A percentile compares a stretch with the other conserved stretches of the same genome.
phyloP scores from a whole-genome alignment of 2,329 filamentous ascomycete genomes.

The Ploettnerulaceae sp. region DNA sequence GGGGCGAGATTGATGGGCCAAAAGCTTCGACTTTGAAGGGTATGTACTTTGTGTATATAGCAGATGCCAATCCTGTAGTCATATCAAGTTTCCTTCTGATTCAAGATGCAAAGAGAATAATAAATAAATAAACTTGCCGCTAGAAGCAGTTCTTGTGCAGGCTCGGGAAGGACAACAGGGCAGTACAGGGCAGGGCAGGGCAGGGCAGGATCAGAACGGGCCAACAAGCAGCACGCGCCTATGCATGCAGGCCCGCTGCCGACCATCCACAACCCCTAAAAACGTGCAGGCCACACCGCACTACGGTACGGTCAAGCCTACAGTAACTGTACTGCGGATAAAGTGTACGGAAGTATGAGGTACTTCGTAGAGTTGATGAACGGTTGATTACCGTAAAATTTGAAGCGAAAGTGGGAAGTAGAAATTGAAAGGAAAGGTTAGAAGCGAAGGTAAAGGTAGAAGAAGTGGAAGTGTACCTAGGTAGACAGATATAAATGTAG shows the following conservation, averaged over 20 bases:
- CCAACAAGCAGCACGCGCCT: not conserved
- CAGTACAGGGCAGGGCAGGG: not conserved
- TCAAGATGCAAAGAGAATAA: conserved; percentile 1
- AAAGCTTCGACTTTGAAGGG: not conserved
- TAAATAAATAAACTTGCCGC: conserved; percentile 1
- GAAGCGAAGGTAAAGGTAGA: too few relatives aligned
- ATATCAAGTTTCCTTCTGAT: not conserved
- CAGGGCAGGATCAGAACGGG: not conserved
- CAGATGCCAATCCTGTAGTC: not conserved
- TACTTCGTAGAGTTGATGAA: too few relatives aligned
- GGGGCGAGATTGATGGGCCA: not conserved
- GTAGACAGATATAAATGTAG: too few relatives aligned
- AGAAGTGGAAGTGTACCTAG: too few relatives aligned
- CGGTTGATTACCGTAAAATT: too few relatives aligned
- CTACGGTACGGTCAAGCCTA: too few relatives aligned
- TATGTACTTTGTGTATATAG: too few relatives aligned
- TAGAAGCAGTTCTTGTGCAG: conserved; percentile 2
- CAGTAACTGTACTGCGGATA: too few relatives aligned
- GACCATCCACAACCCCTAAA: not conserved
- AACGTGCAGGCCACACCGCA: conserved; percentile 4
- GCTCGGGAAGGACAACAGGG: too few relatives aligned
- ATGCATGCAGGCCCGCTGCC: not conserved
- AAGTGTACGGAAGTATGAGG: too few relatives aligned
- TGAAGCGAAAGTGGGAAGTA: too few relatives aligned
- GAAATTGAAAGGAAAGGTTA: too few relatives aligned